These are phyloP conservation scores for Xylaria castorea DNA, from an alignment of 495 filamentous ascomycete genomes.

Conservation along the genomic window DNA sequence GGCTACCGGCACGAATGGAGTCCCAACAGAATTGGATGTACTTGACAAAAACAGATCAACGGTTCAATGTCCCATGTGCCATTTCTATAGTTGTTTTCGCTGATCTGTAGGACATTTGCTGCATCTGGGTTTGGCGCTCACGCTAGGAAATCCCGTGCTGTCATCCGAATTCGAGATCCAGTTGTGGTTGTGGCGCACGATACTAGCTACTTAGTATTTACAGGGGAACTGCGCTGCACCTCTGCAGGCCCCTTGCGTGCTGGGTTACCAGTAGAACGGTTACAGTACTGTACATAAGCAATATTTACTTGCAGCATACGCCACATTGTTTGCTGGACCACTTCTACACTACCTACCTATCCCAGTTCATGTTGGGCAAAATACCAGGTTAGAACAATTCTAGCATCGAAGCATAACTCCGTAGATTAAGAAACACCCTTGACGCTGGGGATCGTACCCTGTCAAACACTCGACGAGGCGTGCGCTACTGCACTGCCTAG, in stretches of 20 bases:
- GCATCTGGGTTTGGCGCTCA: constrained; percentile 2
- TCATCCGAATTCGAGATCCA: constrained; percentile 10
- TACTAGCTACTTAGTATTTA: background rate
- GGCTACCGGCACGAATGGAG: background rate
- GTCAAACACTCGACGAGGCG: background rate
- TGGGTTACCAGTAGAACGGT: background rate
- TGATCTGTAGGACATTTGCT: constrained; percentile 19
- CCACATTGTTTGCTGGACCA: background rate
- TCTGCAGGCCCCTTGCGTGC: background rate
- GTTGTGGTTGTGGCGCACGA: constrained; percentile 11
- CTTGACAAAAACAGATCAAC: background rate
- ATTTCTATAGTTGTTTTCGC: background rate
- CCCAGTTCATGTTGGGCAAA: background rate
- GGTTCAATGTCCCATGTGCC: background rate
- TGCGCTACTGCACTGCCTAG: constrained; percentile 18
- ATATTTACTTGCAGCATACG: background rate
- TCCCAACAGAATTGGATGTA: background rate
- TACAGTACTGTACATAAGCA: background rate
- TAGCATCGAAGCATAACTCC: background rate
- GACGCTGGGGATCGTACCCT: background rate
- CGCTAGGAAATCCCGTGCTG: constrained; percentile 17
- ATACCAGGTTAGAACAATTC: no score
- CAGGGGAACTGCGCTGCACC: background rate
- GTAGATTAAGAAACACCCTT: background rate
- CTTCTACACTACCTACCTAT: background rate